Evolutionary conservation across 75 land plant species (phyloP).

Genomic region (Cryptomeria japonica): DNA sequence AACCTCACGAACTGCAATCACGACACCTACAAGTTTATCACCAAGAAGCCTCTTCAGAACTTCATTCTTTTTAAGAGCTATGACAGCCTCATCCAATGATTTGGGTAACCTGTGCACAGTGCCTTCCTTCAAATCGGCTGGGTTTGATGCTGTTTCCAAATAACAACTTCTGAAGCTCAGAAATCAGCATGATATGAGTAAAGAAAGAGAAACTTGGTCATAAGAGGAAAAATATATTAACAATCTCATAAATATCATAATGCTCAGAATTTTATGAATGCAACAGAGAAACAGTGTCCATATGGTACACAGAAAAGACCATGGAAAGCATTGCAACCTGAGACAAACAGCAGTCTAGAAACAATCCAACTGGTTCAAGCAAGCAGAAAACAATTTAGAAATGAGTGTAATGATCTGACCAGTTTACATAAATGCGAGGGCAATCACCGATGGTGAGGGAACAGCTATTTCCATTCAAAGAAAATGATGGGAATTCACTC

Average conservation of each 20-base stretch:
- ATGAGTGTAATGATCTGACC: no score
- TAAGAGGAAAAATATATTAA: neutral
- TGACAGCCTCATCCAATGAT: constrained; percentile 65
- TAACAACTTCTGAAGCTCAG: neutral
- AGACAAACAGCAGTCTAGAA: neutral
- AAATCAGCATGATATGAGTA: neutral
- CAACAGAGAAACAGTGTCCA: neutral
- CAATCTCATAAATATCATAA: constrained; percentile 12
- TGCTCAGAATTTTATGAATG: neutral
- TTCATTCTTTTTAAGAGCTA: constrained; percentile 60
- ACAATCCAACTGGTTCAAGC: neutral
- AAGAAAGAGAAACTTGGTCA: neutral
- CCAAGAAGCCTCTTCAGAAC: constrained; percentile 63
- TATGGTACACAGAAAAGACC: neutral
- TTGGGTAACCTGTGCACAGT: constrained; percentile 57
- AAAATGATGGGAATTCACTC: neutral
- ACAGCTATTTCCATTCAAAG: neutral
- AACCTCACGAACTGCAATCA: constrained; percentile 62
- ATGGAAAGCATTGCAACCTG: neutral
- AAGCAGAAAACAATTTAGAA: neutral
- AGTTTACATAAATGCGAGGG: neutral
- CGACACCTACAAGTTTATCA: constrained; percentile 55
- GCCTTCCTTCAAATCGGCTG: constrained; percentile 31
- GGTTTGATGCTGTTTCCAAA: constrained; percentile 64
- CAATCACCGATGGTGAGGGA: neutral